phyloP scores from a whole-genome alignment of 305 asterid species.

The Fraxinus ornus region DNA sequence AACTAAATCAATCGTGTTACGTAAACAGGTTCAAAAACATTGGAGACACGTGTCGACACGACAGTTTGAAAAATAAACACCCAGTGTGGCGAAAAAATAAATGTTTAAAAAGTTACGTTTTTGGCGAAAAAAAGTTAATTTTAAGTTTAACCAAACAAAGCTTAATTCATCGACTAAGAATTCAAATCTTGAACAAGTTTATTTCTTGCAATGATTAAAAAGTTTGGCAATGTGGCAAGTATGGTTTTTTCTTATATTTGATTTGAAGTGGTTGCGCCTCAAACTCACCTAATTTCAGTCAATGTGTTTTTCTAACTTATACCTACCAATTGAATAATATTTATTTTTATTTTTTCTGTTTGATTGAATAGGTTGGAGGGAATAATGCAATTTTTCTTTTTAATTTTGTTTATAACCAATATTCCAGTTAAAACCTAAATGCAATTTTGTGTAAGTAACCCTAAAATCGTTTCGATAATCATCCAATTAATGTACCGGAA shows the following conservation, averaged over 20 bases:
- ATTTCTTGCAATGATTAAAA: slow-evolving; percentile 29
- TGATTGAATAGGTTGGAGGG: not conserved
- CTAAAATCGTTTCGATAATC: not conserved
- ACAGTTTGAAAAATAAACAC: no score
- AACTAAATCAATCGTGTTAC: not conserved
- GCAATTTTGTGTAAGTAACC: no score
- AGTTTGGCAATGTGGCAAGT: slow-evolving; percentile 26
- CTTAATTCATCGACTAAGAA: not conserved
- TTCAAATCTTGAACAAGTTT: not conserved
- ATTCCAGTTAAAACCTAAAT: not conserved
- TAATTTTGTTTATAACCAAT: not conserved
- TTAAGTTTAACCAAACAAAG: not conserved
- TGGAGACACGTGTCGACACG: not conserved
- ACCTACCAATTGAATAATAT: not conserved
- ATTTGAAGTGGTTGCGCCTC: slow-evolving; percentile 28
- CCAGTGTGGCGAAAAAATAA: not conserved
- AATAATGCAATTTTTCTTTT: not conserved
- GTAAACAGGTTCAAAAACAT: not conserved
- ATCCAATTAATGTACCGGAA: not conserved
- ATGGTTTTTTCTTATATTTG: slow-evolving; percentile 11
- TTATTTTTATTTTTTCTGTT: not conserved
- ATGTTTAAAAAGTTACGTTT: not conserved
- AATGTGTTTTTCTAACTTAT: not conserved
- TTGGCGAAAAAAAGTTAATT: not conserved
- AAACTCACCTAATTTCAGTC: slow-evolving; percentile 24